phyloP scores from a whole-genome alignment of 257 asterid species.

The Capsicum baccatum region DNA sequence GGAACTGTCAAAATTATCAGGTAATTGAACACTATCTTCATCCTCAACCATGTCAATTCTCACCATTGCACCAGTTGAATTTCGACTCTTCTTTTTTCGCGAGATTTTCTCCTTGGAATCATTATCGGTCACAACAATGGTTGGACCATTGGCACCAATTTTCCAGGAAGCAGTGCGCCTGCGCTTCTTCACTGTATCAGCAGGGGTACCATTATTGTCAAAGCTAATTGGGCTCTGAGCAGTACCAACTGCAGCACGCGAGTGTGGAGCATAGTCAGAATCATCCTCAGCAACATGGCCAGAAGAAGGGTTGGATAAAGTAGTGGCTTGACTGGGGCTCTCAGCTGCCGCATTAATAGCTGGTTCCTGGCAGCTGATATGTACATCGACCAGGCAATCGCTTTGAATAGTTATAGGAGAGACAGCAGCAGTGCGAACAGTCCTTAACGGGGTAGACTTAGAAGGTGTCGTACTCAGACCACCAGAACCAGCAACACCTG shows the following conservation, averaged over 20 bases:
- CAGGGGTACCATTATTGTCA: constrained; percentile 66
- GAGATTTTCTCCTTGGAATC: constrained; percentile 44
- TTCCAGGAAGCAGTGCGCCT: constrained; percentile 76
- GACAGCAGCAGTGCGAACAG: constrained; percentile 28
- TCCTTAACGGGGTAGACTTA: not conserved
- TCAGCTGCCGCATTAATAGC: constrained; percentile 46
- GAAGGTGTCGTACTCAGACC: constrained; percentile 30
- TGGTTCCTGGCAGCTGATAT: constrained; percentile 41
- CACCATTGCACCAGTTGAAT: constrained; percentile 34
- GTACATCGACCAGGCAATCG: constrained; percentile 34
- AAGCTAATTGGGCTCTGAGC: constrained; percentile 45
- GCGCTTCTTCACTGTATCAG: constrained; percentile 91
- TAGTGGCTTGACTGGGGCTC: constrained; percentile 56
- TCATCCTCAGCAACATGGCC: constrained; percentile 56
- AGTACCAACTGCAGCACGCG: constrained; percentile 43
- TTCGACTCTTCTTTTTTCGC: constrained; percentile 16
- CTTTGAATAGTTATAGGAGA: constrained; percentile 26
- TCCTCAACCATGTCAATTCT: constrained; percentile 44
- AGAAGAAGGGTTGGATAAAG: constrained; percentile 55
- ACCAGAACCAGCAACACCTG: constrained; percentile 43
- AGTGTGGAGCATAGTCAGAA: constrained; percentile 65
- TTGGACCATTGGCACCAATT: constrained; percentile 61
- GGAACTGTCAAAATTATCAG: constrained; percentile 49
- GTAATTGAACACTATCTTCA: constrained; percentile 46
- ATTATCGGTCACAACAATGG: constrained; percentile 53